Evolutionary conservation across 208 protist species (phyloP).

Genomic region (Leishmania major): DNA sequence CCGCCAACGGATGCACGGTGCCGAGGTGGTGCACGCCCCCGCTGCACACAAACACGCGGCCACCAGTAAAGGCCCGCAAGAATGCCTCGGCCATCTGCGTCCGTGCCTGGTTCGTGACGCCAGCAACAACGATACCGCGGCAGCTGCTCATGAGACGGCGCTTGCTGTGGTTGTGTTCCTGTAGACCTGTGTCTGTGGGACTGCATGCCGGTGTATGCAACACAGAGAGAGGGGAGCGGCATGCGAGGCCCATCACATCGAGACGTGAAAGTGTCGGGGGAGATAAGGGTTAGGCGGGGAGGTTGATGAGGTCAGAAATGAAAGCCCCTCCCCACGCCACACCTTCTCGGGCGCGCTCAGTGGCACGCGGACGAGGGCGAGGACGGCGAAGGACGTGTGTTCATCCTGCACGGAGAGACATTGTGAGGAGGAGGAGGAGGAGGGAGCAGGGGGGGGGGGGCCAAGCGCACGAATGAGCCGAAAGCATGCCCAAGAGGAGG

Average conservation of each 20-base stretch:
- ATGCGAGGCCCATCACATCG: too few species aligned
- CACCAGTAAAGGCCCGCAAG: conserved; percentile 53
- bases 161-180: not conserved
- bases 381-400: not conserved
- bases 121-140: conserved; percentile 79
- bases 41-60: conserved; percentile 73
- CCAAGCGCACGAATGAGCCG: not conserved
- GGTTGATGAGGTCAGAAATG: not conserved
- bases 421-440: not conserved
- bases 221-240: not conserved
- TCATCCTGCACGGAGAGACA: not conserved
- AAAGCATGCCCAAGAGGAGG: too few species aligned
- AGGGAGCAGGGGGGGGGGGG: not conserved
- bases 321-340: too few species aligned
- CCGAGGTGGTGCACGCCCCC: conserved; percentile 60
- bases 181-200: not conserved
- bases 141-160: conserved; percentile 51
- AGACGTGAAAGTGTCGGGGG: not conserved
- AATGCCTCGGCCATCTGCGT: conserved; percentile 89
- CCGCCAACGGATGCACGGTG: conserved; percentile 67
- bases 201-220: not conserved
- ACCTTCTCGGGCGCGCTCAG: not conserved
- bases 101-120: conserved; percentile 69
- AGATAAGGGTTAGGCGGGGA: not conserved
- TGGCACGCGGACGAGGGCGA: not conserved